These are phyloP conservation scores for Monascus purpureus DNA, from an alignment of 495 filamentous ascomycete genomes.

Conservation along the genomic window DNA sequence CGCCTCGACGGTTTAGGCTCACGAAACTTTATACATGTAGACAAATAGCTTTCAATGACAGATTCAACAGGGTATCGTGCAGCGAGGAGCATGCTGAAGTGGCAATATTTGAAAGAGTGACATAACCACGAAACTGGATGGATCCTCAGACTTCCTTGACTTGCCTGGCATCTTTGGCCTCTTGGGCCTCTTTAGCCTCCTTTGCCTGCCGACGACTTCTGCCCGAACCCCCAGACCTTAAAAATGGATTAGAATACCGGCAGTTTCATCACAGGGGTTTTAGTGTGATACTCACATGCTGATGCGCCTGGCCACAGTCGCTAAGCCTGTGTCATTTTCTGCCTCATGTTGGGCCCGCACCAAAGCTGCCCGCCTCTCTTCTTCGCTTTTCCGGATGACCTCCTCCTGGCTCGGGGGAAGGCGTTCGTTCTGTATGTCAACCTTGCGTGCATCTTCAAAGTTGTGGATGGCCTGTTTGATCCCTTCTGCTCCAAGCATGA, in stretches of 20 bases:
- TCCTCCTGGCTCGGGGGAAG: conserved; percentile 88
- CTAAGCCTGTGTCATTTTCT: conserved; percentile 77
- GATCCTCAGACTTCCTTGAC: too few species aligned
- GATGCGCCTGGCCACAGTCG: conserved; percentile 72
- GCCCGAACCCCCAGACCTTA: conserved; percentile 26
- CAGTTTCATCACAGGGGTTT: not conserved
- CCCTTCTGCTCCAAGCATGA: conserved; percentile 95
- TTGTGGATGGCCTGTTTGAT: conserved; percentile 98
- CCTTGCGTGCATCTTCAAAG: conserved; percentile 96
- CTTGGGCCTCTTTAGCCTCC: not conserved
- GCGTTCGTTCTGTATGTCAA: conserved; percentile 92
- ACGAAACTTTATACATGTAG: conserved; percentile 7
- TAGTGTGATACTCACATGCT: conserved; percentile 66
- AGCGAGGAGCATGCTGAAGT: not conserved
- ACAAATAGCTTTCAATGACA: not conserved
- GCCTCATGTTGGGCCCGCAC: conserved; percentile 75
- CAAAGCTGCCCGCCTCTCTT: conserved; percentile 66
- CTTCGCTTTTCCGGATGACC: conserved; percentile 62
- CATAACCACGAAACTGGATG: not conserved
- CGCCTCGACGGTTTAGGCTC: not conserved
- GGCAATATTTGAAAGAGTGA: not conserved
- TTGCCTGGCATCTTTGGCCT: not conserved
- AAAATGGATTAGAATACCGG: conserved; percentile 2
- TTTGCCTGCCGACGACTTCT: conserved; percentile 18
- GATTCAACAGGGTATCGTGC: not conserved